Evolutionary conservation across 192 early-diverging fungal species (phyloP), one percentile per base, ranked within the genome.

Genomic region (Backusella tuberculispora): DNA sequence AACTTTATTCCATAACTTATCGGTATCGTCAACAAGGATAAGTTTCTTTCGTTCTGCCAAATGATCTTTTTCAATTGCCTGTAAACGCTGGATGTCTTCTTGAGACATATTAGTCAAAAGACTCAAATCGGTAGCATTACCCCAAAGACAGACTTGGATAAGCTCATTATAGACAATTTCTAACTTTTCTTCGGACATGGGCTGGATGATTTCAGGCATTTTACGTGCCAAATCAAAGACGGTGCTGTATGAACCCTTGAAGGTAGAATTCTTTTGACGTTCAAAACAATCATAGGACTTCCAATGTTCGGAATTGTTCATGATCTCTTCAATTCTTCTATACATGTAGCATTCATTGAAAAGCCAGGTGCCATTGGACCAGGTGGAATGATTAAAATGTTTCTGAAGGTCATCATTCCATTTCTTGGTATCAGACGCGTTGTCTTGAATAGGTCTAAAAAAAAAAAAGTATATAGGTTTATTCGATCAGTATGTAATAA

Each of bases 261-360:
- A 91, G 2, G 93, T 88, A 3, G 83, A 77, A 40, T 85, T 78
- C 71, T 96, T 96, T 74, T 91, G 88, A 6, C 63, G 70, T 34
- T 83, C 84, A 76, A 96, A 98, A 24, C 88, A 88, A 80, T 98
- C 96, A 71, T 88, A 91, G 15, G 81, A 72, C n/a, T 63, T 44
- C 93, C 94, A 95, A 64, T 88, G 65, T 37, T 73, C 70, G 3
- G 88, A 86, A 3, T 82, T 73, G 7, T 73, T 76, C 74, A 94
- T 92, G 8, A 85, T 75, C 38, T 91, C 86, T 29, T 82, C 88
- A 53, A 96, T 80, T 41, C 90, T 85, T 24, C 92, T 85, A 76
- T 95, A 95, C 80, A 98, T 84, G 74, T 92, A 94, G 75, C 95
- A 92, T 80, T 98, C 96, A 71, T 87, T 84, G 66, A 94, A 91